Evolutionary conservation across 495 filamentous ascomycete species (phyloP), one percentile per base, ranked within the genome.

Genomic region (Letharia columbiana): DNA sequence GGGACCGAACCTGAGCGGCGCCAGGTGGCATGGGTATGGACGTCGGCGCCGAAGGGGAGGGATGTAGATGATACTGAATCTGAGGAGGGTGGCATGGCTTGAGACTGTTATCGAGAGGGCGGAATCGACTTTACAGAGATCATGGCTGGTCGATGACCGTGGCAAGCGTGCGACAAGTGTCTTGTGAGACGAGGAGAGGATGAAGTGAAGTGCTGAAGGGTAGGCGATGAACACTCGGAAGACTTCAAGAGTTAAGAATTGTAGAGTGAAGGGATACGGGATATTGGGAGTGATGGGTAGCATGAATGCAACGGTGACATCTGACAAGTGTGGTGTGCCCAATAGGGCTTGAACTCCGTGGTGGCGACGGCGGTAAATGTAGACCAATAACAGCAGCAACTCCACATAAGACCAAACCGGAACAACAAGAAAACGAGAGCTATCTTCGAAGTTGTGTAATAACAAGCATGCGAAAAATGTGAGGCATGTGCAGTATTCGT

Each of bases 11-110:
- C n/a, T 11, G 54, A 56, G 37, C 65, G 65, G 6, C 59, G 35
- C 65, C 45, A 56, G 35, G 17, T 41, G 39, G 42, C 44, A n/a
- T 54, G 64, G 58, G 20, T 41, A 7, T 52, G 44, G 0, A 37
- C 57, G 39, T 66, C 65, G 60, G 59, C 59, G 28, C 59, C 65
- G 28, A 66, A 66, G 45, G 65, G 65, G 28, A 66, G 65, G 9
- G 65, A 31, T 49, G 17, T 41, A 37, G 58, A 15, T 1, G 65
- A 49, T n/a, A 62, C 13, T 39, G 47, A 61, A n/a, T 20, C 44
- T 54, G 65, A 54, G 54, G 65, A 66, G 31, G 65, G 39, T n/a
- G 49, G 18, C 47, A 56, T 64, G 31, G 17, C 50, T 6, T 2
- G 15, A 61, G 59, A 42, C 44, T 45, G 6, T 35, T 42, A 31